phyloP scores from a whole-genome alignment of 139 green algal species.

The Monoraphidium neglectum region DNA sequence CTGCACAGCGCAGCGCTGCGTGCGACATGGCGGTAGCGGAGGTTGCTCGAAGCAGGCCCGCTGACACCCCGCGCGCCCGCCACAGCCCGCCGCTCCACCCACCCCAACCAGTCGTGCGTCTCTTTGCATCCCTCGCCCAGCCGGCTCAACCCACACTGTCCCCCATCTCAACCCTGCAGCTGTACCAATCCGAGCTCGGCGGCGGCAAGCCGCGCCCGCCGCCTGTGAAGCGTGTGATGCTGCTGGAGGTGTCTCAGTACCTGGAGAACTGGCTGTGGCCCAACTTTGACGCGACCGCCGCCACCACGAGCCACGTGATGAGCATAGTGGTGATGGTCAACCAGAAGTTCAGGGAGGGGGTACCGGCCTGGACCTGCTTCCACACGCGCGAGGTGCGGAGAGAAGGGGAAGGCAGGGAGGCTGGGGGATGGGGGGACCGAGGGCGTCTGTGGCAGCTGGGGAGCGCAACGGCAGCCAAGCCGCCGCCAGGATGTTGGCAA shows the following conservation, averaged over 20 bases:
- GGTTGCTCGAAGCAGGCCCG: no score
- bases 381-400: conserved; percentile 50
- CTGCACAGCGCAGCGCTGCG: no score
- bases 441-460: background rate
- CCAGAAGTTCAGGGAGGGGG: conserved; percentile 90
- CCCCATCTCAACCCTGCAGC: background rate
- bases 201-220: conserved; percentile 39
- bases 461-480: background rate
- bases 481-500: background rate
- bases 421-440: no score
- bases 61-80: no score
- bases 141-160: background rate
- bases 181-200: conserved; percentile 57
- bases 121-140: background rate
- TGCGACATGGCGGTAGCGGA: no score
- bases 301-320: conserved; percentile 81
- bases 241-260: conserved; percentile 94
- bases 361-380: conserved; percentile 86
- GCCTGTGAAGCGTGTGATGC: conserved; percentile 54
- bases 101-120: no score
- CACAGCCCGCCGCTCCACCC: no score
- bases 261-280: conserved; percentile 96
- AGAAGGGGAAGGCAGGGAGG: no score
- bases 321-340: conserved; percentile 93
- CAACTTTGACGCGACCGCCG: conserved; percentile 66